Base-by-base conservation (phyloP, 169 alveolate genomes). In the Eimeria acervulina region DNA sequence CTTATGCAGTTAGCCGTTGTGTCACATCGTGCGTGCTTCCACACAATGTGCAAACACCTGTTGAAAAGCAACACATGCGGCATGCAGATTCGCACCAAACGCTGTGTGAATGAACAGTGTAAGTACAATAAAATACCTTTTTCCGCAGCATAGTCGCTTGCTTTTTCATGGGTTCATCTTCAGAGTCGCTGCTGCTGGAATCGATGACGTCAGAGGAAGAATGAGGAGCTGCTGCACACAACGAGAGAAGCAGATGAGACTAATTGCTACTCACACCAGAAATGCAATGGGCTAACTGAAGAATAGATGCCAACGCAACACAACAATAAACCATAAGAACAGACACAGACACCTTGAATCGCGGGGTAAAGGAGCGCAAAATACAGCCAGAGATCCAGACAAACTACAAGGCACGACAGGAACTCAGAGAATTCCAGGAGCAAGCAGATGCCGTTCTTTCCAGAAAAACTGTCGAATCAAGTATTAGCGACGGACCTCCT, bases 81-180 rank as follows among this genome's bases (percentile, higher is more conserved):
- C 52, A 70, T 21, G 87, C 59, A 13, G 26, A 23, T 28, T 13
- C 42, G n/a, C 83, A 21, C 23, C 8, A 23, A 70, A 40, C 3
- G n/a, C 52, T 6, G 52, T 38, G 55, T 8, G 59, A 33, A 33
- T 17, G 52, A 23, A 33, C 36, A 33, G 31, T 19, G 33, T 17
- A 28, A 12, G 85, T 6, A 63, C 0, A n/a, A 13, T 3, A n/a
- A 13, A 21, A 28, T 80, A 80, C 89, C 89, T 42, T 80, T 51
- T 19, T 40, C 38, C 89, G 68, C 61, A n/a, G 89, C 55, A 80
- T 36, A 17, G 89, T 80, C 33, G 59, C 89, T 19, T 80, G 89
- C 42, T 80, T 80, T 44, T 44, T 80, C 26, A 80, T 8, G 26
- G 89, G 89, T n/a, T 80, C 89, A 2, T 47, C 89, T 10, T 13